These are phyloP conservation scores for Themeda triandra DNA, from an alignment of 176 grass and related monocot species.

Conservation along the genomic window DNA sequence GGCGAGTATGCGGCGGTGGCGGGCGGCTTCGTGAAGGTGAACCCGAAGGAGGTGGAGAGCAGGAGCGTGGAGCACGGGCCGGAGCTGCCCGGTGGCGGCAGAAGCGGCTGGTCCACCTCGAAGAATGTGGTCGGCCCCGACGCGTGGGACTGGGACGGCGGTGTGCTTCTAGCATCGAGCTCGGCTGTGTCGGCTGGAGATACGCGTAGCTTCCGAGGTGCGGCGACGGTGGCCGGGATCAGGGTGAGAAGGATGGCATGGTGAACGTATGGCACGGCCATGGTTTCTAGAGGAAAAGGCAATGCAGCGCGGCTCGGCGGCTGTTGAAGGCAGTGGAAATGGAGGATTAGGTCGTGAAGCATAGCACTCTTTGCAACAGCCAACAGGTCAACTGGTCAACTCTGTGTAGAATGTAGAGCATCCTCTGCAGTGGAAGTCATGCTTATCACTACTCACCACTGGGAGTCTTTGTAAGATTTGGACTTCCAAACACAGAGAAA, in stretches of 20 bases:
- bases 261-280: neutral
- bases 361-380: too few species aligned
- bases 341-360: too few species aligned
- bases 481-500: too few species aligned
- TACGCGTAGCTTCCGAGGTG: neutral
- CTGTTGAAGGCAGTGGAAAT: too few species aligned
- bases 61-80: conserved; percentile 33
- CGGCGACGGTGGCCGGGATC: neutral
- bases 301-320: too few species aligned
- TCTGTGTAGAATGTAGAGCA: too few species aligned
- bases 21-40: neutral
- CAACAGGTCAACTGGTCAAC: too few species aligned
- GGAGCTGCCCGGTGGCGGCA: conserved; percentile 2
- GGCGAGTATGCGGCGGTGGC: neutral
- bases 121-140: conserved; percentile 31
- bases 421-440: too few species aligned
- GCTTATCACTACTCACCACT: too few species aligned
- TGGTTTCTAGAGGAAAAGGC: neutral
- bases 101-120: conserved; percentile 35
- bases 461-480: too few species aligned
- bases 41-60: neutral
- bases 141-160: neutral
- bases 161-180: neutral
- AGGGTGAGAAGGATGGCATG: neutral
- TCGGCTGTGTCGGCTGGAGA: neutral